Evolutionary conservation across 78 protist species (phyloP), one percentile per base, ranked within the genome.

Genomic region (Dictyostelium firmibasis): DNA sequence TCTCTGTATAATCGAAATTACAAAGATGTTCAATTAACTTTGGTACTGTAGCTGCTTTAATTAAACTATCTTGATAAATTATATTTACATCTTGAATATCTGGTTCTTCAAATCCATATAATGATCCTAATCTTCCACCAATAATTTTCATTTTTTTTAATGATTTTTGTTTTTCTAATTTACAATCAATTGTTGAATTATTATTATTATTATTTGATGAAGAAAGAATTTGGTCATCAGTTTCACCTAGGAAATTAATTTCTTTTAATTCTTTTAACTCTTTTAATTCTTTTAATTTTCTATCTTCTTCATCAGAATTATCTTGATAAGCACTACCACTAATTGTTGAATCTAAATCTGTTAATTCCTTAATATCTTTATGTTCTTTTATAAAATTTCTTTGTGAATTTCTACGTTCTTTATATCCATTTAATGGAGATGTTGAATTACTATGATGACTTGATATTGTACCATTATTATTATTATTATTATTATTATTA

Each of bases 21-120:
- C 78, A 50, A 14, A 89, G 87, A 38, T 89, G 75, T 50, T 89
- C 94, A 11, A 89, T 57, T 36, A 89, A 72, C 20, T 89, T 89
- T 69, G 94, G 50, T 2, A 89, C 38, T 3, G 94, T 89, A 0
- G 94, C 94, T 16, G 57, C 84, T 35, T 89, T 89, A 16, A 89
- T 89, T 53, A 89, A 44, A 9, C 27, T 11, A 67, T 60, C 79
- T 81, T 79, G 72, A 82, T 50, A 81, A 11, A 64, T 70, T 18
- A 89, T 81, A 69, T 89, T 89, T 20, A n/a, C 44, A 31, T 89
- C 83, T 25, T 78, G 81, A 31, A 72, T 72, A 25, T 89, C 87
- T 9, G 81, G 87, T 36, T 89, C 85, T 25, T 88, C 86, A 64
- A 88, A 88, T 60, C 93, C 93, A 64, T 77, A 88, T 8, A 88